A percentile compares a stretch with the other conserved stretches of the same genome.
These are phyloP conservation scores for Fusarium keratoplasticum DNA, from an alignment of 2,329 filamentous ascomycete species.

Conservation along the genomic window DNA sequence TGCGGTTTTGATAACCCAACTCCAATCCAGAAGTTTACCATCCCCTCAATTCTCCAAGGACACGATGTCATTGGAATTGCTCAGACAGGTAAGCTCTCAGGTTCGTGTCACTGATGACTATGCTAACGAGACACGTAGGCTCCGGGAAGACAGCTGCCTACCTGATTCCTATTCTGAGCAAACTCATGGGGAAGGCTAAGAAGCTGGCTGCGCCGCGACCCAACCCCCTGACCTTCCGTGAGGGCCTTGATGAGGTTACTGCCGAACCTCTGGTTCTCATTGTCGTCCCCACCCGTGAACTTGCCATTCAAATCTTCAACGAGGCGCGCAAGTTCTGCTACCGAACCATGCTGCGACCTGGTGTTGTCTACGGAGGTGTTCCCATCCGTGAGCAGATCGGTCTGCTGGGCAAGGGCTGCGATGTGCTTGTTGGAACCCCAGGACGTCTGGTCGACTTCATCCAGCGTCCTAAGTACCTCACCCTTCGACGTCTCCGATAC, in stretches of 20 bases:
- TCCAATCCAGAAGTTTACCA: constrained; percentile 86
- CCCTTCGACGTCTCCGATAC: constrained; percentile 81
- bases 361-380: constrained; percentile 88
- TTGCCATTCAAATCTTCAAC: constrained; percentile 95
- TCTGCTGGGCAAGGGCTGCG: constrained; percentile 85
- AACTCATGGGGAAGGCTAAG: constrained; percentile 95
- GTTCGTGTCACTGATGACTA: background rate
- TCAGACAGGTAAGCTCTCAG: constrained; percentile 80
- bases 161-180: constrained; percentile 87
- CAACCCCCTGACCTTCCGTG: constrained; percentile 67
- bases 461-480: constrained; percentile 74
- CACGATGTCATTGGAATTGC: constrained; percentile 89
- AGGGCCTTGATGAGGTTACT: constrained; percentile 62
- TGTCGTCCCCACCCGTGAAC: constrained; percentile 86
- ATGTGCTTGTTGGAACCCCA: constrained; percentile 88
- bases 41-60: constrained; percentile 81
- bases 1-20: constrained; percentile 80
- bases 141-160: constrained; percentile 98
- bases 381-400: constrained; percentile 76
- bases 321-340: constrained; percentile 95
- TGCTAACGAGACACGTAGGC: constrained; percentile 62
- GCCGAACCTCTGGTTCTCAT: constrained; percentile 92
- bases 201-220: constrained; percentile 85
- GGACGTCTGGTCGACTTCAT: constrained; percentile 90
- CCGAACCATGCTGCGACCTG: constrained; percentile 92